A percentile compares a stretch with the other conserved stretches of the same genome.
Evolutionary conservation across 768 basidiomycete genomes (phyloP).

Genomic region (Cystofilobasidium macerans): DNA sequence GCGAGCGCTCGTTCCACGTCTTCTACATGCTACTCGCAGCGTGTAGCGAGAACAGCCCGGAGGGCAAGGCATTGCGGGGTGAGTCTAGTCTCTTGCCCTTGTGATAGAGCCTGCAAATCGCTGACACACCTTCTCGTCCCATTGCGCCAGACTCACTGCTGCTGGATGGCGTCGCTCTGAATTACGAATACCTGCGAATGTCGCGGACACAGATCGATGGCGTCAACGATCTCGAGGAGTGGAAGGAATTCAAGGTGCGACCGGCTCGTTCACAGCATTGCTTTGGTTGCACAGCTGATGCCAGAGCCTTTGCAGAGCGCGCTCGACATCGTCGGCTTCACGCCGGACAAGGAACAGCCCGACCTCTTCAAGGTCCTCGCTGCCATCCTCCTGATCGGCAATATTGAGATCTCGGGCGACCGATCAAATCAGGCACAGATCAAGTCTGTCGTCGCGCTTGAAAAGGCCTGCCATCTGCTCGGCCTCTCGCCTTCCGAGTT

Average conservation of each 20-base stretch:
- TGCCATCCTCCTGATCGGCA: conserved; percentile 88
- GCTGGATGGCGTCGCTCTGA: conserved; percentile 58
- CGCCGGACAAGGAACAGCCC: conserved; percentile 60
- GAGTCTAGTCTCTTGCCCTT: conserved; percentile 28
- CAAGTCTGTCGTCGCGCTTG: conserved; percentile 43
- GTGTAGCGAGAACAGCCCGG: conserved; percentile 47
- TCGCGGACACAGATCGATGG: conserved; percentile 88
- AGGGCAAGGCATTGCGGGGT: conserved; percentile 53
- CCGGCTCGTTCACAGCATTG: too few species aligned
- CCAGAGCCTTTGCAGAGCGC: conserved; percentile 40
- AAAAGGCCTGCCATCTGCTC: conserved; percentile 70
- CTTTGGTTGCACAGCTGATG: neutral
- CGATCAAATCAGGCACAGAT: conserved; percentile 64
- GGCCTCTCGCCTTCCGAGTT: conserved; percentile 82
- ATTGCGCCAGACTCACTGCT: conserved; percentile 53
- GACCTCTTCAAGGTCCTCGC: conserved; percentile 91
- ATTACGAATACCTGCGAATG: conserved; percentile 85
- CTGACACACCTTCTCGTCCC: neutral
- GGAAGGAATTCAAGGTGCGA: conserved; percentile 61
- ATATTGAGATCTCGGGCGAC: conserved; percentile 69
- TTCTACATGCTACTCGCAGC: conserved; percentile 75
- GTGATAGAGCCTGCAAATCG: neutral
- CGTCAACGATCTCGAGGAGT: conserved; percentile 82
- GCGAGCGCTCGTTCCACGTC: conserved; percentile 89
- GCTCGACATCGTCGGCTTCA: conserved; percentile 80